Evolutionary conservation across 129 eudicot genomes (phyloP).

Genomic region (Apium graveolens): DNA sequence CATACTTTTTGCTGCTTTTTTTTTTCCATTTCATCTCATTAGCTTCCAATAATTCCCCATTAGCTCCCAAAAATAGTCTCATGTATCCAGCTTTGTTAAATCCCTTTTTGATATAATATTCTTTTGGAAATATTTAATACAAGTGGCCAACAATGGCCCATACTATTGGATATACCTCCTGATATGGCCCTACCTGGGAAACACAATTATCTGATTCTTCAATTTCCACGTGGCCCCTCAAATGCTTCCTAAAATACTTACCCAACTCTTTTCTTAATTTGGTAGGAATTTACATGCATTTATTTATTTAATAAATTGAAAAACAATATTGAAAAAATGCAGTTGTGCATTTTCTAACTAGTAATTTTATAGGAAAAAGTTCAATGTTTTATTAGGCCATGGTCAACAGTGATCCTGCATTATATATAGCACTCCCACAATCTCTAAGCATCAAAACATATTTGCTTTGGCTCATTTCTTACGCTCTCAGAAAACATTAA

Average conservation of each 20-base stretch:
- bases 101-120: slow-evolving; percentile 1
- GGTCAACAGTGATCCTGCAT: neutral
- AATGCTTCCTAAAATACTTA: slow-evolving; percentile 3
- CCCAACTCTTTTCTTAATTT: slow-evolving; percentile 19
- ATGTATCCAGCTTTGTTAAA: slow-evolving; percentile 13
- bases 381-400: neutral
- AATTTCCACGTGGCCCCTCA: slow-evolving; percentile 61
- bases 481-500: slow-evolving; percentile 13
- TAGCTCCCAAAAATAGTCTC: slow-evolving; percentile 6
- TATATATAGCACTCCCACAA: slow-evolving; percentile 21
- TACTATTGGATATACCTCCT: slow-evolving; percentile 58
- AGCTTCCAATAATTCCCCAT: neutral
- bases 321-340: neutral
- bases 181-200: slow-evolving; percentile 48
- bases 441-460: slow-evolving; percentile 3
- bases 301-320: neutral
- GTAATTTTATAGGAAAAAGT: neutral
- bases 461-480: slow-evolving; percentile 18
- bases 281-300: slow-evolving; percentile 1
- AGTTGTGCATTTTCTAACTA: neutral
- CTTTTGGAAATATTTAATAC: slow-evolving; percentile 23
- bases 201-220: slow-evolving; percentile 53
- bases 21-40: neutral
- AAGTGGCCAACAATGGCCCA: slow-evolving; percentile 23
- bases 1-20: neutral